A percentile compares a stretch with the other conserved stretches of the same genome.
These are phyloP conservation scores for Patellifolia procumbens DNA, from an alignment of 179 eudicot species.

Conservation along the genomic window DNA sequence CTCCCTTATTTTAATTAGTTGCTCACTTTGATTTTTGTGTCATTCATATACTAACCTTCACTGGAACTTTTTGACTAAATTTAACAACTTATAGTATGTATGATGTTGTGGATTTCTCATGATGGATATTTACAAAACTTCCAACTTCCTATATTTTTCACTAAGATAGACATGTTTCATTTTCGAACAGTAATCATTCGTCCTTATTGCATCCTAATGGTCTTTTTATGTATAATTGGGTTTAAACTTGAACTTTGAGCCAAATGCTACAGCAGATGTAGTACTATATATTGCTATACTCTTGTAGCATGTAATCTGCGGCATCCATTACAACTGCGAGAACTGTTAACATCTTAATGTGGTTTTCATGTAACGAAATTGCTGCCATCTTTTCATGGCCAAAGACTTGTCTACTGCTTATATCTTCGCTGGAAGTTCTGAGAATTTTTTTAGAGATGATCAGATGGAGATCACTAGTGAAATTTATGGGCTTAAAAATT, in stretches of 20 bases:
- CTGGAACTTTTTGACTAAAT: no score
- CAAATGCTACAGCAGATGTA: background rate
- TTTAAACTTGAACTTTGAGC: background rate
- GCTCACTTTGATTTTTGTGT: no score
- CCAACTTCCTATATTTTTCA: background rate
- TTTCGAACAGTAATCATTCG: background rate
- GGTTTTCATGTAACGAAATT: background rate
- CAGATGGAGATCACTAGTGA: no score
- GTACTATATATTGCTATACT: background rate
- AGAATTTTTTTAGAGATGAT: no score
- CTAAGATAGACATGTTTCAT: background rate
- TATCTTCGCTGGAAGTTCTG: no score
- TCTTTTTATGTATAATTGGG: background rate
- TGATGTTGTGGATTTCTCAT: no score
- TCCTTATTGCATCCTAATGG: background rate
- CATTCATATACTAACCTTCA: no score
- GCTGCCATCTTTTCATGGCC: background rate
- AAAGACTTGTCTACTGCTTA: no score
- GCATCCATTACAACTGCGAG: background rate
- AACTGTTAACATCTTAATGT: background rate
- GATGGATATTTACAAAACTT: no score
- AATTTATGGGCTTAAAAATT: no score
- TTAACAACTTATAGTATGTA: no score
- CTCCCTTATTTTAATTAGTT: no score
- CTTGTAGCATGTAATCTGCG: constrained; percentile 11